phyloP scores from a whole-genome alignment of 1,139 yeast genomes.

The Candida sanyaensis region DNA sequence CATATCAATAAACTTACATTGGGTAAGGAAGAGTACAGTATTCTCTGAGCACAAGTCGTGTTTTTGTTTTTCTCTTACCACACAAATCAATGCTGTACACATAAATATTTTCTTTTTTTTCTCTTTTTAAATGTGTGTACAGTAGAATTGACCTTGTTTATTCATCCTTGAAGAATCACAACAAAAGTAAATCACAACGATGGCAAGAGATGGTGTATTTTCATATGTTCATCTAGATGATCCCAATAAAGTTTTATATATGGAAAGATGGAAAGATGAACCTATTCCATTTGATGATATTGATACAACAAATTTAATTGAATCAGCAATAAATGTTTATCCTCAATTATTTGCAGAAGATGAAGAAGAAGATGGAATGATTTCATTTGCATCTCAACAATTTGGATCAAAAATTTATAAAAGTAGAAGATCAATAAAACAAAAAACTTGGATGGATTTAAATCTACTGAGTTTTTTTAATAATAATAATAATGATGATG shows the following conservation, averaged over 20 bases:
- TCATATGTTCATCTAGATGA: conserved; percentile 40
- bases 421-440: conserved; percentile 31
- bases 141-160: no score
- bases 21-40: no score
- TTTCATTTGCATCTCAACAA: conserved; percentile 38
- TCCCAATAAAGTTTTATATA: conserved; percentile 41
- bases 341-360: conserved; percentile 41
- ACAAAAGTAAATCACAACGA: conserved; percentile 1
- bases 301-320: conserved; percentile 39
- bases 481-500: conserved; percentile 10
- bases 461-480: conserved; percentile 30
- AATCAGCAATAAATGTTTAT: conserved; percentile 37
- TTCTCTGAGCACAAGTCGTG: no score
- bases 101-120: no score
- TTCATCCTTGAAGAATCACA: no score
- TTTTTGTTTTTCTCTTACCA: no score
- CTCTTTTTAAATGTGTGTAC: no score
- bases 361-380: conserved; percentile 40
- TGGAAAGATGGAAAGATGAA: conserved; percentile 46
- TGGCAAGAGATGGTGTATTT: conserved; percentile 32
- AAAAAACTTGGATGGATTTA: conserved; percentile 39
- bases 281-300: conserved; percentile 45
- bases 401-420: conserved; percentile 43
- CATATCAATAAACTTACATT: no score
- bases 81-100: no score